phyloP scores from a whole-genome alignment of 805 yeast genomes.

The Candida bentonensis region DNA sequence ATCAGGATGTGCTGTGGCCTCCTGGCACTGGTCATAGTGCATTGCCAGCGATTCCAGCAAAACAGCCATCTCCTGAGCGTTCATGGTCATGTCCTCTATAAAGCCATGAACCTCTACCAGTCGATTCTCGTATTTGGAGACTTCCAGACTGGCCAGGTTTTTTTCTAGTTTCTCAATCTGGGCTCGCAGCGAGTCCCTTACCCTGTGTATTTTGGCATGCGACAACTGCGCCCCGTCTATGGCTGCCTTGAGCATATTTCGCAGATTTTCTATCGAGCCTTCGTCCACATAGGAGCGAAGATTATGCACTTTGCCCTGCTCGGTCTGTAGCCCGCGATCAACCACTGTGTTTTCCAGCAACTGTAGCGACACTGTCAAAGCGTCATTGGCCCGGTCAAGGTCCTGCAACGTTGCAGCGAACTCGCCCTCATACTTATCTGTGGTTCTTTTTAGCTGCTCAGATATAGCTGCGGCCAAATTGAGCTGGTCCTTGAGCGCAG shows the following conservation, averaged over 20 bases:
- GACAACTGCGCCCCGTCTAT: conserved; percentile 19
- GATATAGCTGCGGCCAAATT: conserved; percentile 12
- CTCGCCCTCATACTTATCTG: conserved; percentile 13
- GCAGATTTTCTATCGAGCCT: conserved; percentile 22
- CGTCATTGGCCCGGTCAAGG: conserved; percentile 16
- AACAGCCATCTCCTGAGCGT: conserved; percentile 56
- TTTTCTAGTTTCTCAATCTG: conserved; percentile 14
- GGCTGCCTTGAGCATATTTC: conserved; percentile 18
- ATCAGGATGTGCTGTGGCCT: conserved; percentile 30
- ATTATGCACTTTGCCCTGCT: conserved; percentile 9
- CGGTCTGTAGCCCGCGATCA: conserved; percentile 19
- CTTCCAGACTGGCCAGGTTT: conserved; percentile 12
- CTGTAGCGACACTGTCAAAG: conserved; percentile 22
- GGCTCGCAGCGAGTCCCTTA: conserved; percentile 19
- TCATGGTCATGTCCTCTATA: conserved; percentile 15
- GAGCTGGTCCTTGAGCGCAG: conserved; percentile 35
- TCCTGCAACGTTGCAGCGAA: conserved; percentile 10
- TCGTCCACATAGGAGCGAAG: conserved; percentile 38
- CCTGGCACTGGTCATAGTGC: conserved; percentile 68
- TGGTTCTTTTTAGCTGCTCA: conserved; percentile 14
- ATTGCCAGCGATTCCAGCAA: conserved; percentile 57
- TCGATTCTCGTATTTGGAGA: conserved; percentile 14
- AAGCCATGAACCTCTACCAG: conserved; percentile 14
- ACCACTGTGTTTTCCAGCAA: conserved; percentile 25
- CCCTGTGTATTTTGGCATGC: conserved; percentile 11